phyloP scores from a whole-genome alignment of 768 basidiomycete species.

The Boletus sensibilis region DNA sequence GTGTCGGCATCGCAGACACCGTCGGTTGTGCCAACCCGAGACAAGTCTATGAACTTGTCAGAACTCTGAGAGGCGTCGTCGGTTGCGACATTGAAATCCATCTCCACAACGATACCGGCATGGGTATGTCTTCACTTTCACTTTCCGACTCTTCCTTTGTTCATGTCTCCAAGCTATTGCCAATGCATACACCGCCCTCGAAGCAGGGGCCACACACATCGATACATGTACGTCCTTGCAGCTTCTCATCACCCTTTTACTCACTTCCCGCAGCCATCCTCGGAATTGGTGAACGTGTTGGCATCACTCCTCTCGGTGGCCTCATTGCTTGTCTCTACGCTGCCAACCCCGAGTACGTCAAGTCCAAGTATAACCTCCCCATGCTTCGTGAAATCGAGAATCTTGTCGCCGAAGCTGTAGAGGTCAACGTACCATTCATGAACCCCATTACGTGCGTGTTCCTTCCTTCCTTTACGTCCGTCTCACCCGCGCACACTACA shows the following conservation, averaged over 20 bases:
- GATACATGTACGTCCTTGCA: constrained; percentile 76
- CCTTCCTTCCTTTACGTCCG: not conserved
- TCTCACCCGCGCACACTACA: not conserved
- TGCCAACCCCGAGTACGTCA: constrained; percentile 98
- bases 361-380: constrained; percentile 95
- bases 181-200: constrained; percentile 96
- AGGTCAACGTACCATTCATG: constrained; percentile 96
- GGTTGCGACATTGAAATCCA: constrained; percentile 97
- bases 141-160: not conserved
- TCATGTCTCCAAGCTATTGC: constrained; percentile 69
- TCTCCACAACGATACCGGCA: constrained; percentile 97
- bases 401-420: constrained; percentile 96
- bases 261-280: constrained; percentile 63
- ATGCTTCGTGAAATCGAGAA: constrained; percentile 99
- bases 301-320: constrained; percentile 97
- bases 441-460: constrained; percentile 80
- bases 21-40: constrained; percentile 98
- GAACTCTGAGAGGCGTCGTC: constrained; percentile 94
- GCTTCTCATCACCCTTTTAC: not conserved
- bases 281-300: constrained; percentile 98
- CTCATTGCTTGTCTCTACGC: constrained; percentile 96
- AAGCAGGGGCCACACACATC: constrained; percentile 98
- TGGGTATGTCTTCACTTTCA: constrained; percentile 53
- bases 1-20: constrained; percentile 98
- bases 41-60: constrained; percentile 97